These are phyloP conservation scores for Leccinum subgranulosum DNA, from an alignment of 768 basidiomycete species.

Conservation along the genomic window DNA sequence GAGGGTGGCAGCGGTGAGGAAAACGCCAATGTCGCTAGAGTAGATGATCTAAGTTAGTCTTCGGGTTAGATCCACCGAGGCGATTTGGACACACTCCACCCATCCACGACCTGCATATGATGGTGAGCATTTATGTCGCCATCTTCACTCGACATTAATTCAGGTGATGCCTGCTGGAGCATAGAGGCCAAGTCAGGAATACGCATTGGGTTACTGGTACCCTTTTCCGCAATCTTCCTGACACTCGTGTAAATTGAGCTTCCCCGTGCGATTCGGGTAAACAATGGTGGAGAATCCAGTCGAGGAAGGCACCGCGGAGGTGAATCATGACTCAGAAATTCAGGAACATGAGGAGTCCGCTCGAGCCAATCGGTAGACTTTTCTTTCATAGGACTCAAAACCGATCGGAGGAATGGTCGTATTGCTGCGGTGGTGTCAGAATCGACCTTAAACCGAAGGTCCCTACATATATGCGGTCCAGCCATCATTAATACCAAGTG, in stretches of 20 bases:
- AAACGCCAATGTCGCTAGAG: slow-evolving; percentile 35
- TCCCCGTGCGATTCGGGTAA: slow-evolving; percentile 32
- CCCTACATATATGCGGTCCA: slow-evolving; percentile 20
- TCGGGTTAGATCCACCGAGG: background rate
- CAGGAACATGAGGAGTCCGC: slow-evolving; percentile 18
- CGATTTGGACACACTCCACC: slow-evolving; percentile 52
- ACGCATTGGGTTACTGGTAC: slow-evolving; percentile 9
- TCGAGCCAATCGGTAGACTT: slow-evolving; percentile 10
- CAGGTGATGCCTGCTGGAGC: slow-evolving; percentile 19
- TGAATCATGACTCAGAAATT: slow-evolving; percentile 32
- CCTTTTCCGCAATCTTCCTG: background rate
- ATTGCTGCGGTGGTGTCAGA: slow-evolving; percentile 22
- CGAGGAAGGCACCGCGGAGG: slow-evolving; percentile 24
- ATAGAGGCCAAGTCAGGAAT: slow-evolving; percentile 29
- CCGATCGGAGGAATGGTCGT: slow-evolving; percentile 27
- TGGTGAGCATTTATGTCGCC: slow-evolving; percentile 39
- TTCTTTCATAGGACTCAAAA: slow-evolving; percentile 14
- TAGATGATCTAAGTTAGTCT: slow-evolving; percentile 5
- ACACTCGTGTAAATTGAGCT: background rate
- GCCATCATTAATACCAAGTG: background rate
- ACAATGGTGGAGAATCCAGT: slow-evolving; percentile 42
- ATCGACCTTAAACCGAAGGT: slow-evolving; percentile 31
- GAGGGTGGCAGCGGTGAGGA: slow-evolving; percentile 41
- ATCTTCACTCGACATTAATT: slow-evolving; percentile 38
- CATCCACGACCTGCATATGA: slow-evolving; percentile 59